A percentile compares a stretch with the other conserved stretches of the same genome.
These are phyloP conservation scores for Claviceps citrina DNA, from an alignment of 2,329 filamentous ascomycete species.

Conservation along the genomic window DNA sequence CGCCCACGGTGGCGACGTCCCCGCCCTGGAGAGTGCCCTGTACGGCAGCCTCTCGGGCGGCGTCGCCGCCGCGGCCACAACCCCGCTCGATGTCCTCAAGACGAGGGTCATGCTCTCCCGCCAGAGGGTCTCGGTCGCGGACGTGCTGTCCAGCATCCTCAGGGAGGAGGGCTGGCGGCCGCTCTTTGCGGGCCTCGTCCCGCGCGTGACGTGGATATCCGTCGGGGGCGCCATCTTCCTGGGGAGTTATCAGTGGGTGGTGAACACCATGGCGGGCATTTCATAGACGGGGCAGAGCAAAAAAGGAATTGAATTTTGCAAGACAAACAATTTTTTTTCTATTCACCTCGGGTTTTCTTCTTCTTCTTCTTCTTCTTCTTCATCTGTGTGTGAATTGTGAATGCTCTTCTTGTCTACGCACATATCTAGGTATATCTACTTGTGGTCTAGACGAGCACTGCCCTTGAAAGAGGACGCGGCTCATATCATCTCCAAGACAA, in stretches of 20 bases:
- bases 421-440: too few relatives aligned
- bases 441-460: too few relatives aligned
- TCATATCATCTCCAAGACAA: too few relatives aligned
- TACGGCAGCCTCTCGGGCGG: conserved; percentile 76
- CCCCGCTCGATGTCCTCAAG: conserved; percentile 90
- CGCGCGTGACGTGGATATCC: conserved; percentile 86
- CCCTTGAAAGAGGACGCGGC: too few relatives aligned
- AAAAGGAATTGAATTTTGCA: too few relatives aligned
- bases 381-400: too few relatives aligned
- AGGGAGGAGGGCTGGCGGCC: conserved; percentile 47
- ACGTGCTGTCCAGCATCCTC: conserved; percentile 50
- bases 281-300: too few relatives aligned
- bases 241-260: conserved; percentile 81
- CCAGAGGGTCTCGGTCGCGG: conserved; percentile 42
- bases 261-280: conserved; percentile 45
- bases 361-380: too few relatives aligned
- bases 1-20: conserved; percentile 50
- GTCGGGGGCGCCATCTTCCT: conserved; percentile 88
- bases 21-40: conserved; percentile 63
- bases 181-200: conserved; percentile 64
- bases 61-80: conserved; percentile 75
- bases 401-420: too few relatives aligned
- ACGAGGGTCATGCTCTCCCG: conserved; percentile 85
- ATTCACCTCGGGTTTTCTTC: too few relatives aligned
- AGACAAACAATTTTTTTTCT: too few relatives aligned